Evolutionary conservation across 2,329 filamentous ascomycete genomes (phyloP).

Genomic region (Dactylella cylindrospora): DNA sequence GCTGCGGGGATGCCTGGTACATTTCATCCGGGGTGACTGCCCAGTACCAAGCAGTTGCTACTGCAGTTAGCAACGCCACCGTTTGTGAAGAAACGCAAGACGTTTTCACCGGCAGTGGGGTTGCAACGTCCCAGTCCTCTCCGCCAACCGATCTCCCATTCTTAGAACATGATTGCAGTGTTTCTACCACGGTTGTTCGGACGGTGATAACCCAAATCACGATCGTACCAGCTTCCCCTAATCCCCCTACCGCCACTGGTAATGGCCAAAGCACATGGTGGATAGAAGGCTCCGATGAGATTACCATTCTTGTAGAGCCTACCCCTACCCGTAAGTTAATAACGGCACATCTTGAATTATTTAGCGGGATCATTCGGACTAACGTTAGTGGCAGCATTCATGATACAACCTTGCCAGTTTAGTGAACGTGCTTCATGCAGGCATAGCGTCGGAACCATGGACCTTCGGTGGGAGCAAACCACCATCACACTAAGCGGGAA

Average conservation of each 20-base stretch:
- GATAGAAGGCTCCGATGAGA: conserved; percentile 11
- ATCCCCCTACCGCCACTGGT: conserved; percentile 25
- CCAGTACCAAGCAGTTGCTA: conserved; percentile 8
- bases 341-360: background rate
- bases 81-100: conserved; percentile 10
- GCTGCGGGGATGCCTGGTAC: conserved; percentile 31
- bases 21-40: conserved; percentile 22
- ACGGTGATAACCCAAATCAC: conserved; percentile 19
- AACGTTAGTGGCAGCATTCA: conserved; percentile 21
- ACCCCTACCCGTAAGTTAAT: conserved; percentile 28
- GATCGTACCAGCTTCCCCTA: conserved; percentile 11
- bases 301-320: conserved; percentile 23
- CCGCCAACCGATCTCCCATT: conserved; percentile 22
- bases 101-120: conserved; percentile 18
- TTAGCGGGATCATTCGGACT: background rate
- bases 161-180: conserved; percentile 25
- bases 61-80: background rate
- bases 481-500: conserved; percentile 38
- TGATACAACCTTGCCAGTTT: conserved; percentile 18
- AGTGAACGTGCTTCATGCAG: background rate
- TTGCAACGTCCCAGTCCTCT: conserved; percentile 9
- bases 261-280: conserved; percentile 39
- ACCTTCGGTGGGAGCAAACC: conserved; percentile 22
- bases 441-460: conserved; percentile 18
- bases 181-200: conserved; percentile 28